phyloP scores from a whole-genome alignment of 78 protist genomes.

The Tieghemostelium lacteum region DNA sequence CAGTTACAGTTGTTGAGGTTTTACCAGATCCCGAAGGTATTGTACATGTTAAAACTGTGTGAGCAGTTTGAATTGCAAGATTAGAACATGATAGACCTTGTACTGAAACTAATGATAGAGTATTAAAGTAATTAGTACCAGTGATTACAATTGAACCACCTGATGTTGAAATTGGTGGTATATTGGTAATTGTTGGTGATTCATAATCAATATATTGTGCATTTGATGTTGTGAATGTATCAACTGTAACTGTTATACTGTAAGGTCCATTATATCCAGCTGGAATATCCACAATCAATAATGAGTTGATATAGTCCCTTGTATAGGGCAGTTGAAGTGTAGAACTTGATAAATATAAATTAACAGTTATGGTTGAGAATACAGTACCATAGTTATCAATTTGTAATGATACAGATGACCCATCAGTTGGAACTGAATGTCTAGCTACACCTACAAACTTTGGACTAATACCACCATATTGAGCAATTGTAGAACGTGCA shows the following conservation, averaged over 20 bases:
- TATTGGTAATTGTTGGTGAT: slow-evolving; percentile 1
- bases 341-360: neutral
- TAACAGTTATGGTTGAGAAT: neutral
- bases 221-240: neutral
- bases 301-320: slow-evolving; percentile 9
- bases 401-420: neutral
- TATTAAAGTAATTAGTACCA: slow-evolving; percentile 13
- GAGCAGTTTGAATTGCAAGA: neutral
- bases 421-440: neutral
- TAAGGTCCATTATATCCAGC: slow-evolving; percentile 41
- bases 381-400: slow-evolving; percentile 57
- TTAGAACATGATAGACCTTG: neutral
- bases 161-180: neutral
- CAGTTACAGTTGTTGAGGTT: neutral
- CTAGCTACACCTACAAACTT: neutral
- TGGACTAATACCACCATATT: slow-evolving; percentile 30
- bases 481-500: neutral
- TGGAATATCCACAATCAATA: slow-evolving; percentile 6
- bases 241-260: slow-evolving; percentile 2
- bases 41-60: neutral
- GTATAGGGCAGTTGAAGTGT: neutral
- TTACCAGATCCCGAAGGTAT: neutral
- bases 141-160: slow-evolving; percentile 17
- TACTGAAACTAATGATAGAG: neutral
- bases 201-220: neutral